A percentile compares a stretch with the other conserved stretches of the same genome.
phyloP scores from a whole-genome alignment of 78 protist species.

The Dictyostelium purpureum region DNA sequence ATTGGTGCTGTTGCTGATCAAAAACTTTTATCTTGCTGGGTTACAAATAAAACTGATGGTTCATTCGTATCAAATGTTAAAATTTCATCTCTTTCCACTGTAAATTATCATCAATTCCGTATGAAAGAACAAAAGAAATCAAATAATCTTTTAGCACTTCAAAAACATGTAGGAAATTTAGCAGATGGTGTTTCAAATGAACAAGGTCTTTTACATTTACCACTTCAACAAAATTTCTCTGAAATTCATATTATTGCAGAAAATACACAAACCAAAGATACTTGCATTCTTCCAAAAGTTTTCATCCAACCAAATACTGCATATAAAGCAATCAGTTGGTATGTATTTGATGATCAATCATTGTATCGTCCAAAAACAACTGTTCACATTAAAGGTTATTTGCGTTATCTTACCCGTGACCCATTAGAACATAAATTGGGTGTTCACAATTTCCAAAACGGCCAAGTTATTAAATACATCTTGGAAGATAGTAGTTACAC shows the following conservation, averaged over 20 bases:
- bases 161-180: constrained; percentile 44
- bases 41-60: background rate
- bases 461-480: background rate
- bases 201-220: constrained; percentile 29
- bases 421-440: constrained; percentile 6
- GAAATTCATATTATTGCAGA: constrained; percentile 63
- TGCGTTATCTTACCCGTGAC: constrained; percentile 29
- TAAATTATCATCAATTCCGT: constrained; percentile 34
- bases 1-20: constrained; percentile 52
- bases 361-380: constrained; percentile 64
- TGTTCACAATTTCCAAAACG: background rate
- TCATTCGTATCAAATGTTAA: constrained; percentile 18
- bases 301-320: background rate
- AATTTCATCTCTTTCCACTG: constrained; percentile 13
- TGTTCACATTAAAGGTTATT: constrained; percentile 68
- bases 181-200: constrained; percentile 51
- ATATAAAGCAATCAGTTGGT: constrained; percentile 22
- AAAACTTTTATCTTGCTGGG: constrained; percentile 35
- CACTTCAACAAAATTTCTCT: constrained; percentile 9
- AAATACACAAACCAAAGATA: background rate
- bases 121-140: constrained; percentile 37
- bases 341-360: constrained; percentile 73
- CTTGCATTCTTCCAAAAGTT: constrained; percentile 20
- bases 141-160: background rate
- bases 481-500: background rate